These are phyloP conservation scores for Aspergillus sclerotiicarbonarius DNA, from an alignment of 495 filamentous ascomycete species.

Conservation along the genomic window DNA sequence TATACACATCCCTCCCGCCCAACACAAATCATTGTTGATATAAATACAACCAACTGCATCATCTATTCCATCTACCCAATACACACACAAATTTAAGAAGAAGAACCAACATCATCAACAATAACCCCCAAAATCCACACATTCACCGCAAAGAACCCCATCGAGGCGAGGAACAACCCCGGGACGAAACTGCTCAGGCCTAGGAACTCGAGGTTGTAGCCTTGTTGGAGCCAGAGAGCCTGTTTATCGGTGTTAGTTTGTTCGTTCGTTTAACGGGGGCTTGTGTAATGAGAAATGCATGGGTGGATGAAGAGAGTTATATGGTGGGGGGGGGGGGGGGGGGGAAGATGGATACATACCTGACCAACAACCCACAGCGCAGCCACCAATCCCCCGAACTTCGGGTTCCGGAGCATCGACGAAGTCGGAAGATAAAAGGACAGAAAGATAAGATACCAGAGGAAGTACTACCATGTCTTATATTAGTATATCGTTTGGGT, in stretches of 20 bases:
- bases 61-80: neutral
- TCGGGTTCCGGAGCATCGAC: constrained; percentile 58
- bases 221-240: constrained; percentile 86
- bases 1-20: neutral
- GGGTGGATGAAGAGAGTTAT: neutral
- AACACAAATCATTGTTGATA: too few relatives aligned
- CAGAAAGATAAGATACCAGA: constrained; percentile 94
- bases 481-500: neutral
- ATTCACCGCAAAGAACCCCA: constrained; percentile 83
- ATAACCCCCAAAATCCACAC: constrained; percentile 82
- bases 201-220: constrained; percentile 82
- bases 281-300: too few relatives aligned
- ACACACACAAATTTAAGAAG: neutral
- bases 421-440: constrained; percentile 86
- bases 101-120: constrained; percentile 58
- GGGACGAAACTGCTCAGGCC: constrained; percentile 83
- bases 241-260: constrained; percentile 25
- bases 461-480: constrained; percentile 68
- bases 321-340: neutral
- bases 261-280: too few relatives aligned
- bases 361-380: constrained; percentile 70
- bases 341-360: constrained; percentile 33
- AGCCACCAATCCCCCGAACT: constrained; percentile 60
- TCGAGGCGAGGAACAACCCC: constrained; percentile 69
- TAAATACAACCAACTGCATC: neutral